These are phyloP conservation scores for Solanum arcanum DNA, from an alignment of 257 asterid genomes.

Conservation along the genomic window DNA sequence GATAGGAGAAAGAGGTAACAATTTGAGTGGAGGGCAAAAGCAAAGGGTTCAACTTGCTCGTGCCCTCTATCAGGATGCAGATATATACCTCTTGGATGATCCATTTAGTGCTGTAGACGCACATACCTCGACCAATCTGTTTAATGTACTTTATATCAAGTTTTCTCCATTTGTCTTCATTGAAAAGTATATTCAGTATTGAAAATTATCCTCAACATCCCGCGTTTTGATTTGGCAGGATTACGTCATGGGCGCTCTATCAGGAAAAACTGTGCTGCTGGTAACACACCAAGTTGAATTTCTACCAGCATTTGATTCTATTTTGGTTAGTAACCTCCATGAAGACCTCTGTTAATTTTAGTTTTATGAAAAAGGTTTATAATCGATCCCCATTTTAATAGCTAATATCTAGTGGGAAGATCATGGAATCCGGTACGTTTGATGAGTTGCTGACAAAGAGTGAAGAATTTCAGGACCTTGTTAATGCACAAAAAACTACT, in stretches of 20 bases:
- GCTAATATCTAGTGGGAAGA: conserved; percentile 4
- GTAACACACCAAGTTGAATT: conserved; percentile 97
- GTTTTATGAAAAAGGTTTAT: not conserved
- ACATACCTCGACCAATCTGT: conserved; percentile 75
- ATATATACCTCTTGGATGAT: conserved; percentile 81
- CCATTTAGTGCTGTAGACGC: conserved; percentile 96
- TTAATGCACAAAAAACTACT: conserved; percentile 36
- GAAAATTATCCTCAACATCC: not conserved
- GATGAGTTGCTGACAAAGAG: conserved; percentile 20
- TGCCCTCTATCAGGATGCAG: conserved; percentile 82
- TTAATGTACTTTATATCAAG: conserved; percentile 27
- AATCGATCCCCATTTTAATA: not conserved
- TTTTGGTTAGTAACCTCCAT: conserved; percentile 34
- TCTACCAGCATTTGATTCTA: conserved; percentile 70
- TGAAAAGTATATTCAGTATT: not conserved
- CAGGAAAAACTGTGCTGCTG: conserved; percentile 55
- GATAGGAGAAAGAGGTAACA: conserved; percentile 93
- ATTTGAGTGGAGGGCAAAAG: conserved; percentile 92
- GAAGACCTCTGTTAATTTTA: not conserved
- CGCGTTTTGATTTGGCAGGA: conserved; percentile 30
- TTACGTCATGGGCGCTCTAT: conserved; percentile 64
- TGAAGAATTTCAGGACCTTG: conserved; percentile 31
- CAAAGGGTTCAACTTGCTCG: conserved; percentile 62
- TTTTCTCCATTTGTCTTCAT: not conserved
- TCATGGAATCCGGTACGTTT: conserved; percentile 18